A percentile compares a stretch with the other conserved stretches of the same genome.
These are phyloP conservation scores for Xylaria hypoxylon DNA, from an alignment of 2,329 filamentous ascomycete species.

Conservation along the genomic window DNA sequence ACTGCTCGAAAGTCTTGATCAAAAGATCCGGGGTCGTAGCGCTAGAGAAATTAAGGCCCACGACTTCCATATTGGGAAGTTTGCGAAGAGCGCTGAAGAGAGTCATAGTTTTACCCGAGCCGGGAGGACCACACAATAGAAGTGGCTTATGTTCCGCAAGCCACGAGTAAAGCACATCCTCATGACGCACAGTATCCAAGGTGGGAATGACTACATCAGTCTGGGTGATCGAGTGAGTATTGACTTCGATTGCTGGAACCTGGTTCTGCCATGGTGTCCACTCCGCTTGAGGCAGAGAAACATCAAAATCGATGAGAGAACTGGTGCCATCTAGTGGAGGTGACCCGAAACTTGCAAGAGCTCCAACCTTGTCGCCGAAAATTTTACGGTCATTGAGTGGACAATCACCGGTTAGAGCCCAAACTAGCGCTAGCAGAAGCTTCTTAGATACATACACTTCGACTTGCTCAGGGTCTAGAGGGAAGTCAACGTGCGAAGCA, in stretches of 20 bases:
- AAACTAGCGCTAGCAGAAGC: conserved; percentile 89
- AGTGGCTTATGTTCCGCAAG: conserved; percentile 98
- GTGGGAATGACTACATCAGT: conserved; percentile 99
- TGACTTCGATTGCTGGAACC: conserved; percentile 94
- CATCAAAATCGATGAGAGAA: conserved; percentile 96
- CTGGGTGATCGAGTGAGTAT: conserved; percentile 97
- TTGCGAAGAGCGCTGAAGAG: conserved; percentile 97
- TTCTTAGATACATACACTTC: conserved; percentile 95
- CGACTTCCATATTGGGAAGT: conserved; percentile 97
- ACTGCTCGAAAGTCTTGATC: conserved; percentile 99
- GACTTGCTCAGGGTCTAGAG: conserved; percentile 88
- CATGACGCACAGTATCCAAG: conserved; percentile 94
- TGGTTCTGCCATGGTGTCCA: conserved; percentile 96
- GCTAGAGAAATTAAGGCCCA: conserved; percentile 98
- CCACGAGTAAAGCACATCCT: conserved; percentile 99
- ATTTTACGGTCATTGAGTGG: conserved; percentile 86
- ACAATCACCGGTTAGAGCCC: conserved; percentile 96
- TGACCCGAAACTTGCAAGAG: conserved; percentile 85
- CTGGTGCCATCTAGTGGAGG: conserved; percentile 81
- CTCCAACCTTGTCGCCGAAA: conserved; percentile 87
- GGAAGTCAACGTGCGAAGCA: conserved; percentile 91
- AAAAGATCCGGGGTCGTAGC: conserved; percentile 97
- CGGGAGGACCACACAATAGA: conserved; percentile 94
- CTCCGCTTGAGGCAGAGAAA: conserved; percentile 84
- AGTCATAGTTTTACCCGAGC: conserved; percentile 99